Evolutionary conservation across 2,329 filamentous ascomycete genomes (phyloP).

Genomic region (Penicillium thymicola): DNA sequence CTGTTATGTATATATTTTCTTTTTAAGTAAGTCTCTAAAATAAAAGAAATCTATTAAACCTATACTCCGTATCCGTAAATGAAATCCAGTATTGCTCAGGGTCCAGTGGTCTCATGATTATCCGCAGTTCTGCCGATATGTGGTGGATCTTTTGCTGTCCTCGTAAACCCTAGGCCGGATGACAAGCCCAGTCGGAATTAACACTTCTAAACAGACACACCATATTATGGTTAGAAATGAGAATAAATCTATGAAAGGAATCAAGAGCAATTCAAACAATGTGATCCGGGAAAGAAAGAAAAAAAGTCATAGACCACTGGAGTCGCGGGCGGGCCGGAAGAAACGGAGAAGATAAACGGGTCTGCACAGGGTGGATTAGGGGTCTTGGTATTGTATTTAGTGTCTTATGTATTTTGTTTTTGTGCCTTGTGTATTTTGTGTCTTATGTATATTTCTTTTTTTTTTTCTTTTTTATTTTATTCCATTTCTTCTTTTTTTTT

Average conservation of each 20-base stretch:
- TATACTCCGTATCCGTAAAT: neutral
- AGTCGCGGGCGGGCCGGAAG: conserved; percentile 22
- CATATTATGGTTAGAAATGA: neutral
- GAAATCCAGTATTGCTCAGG: neutral
- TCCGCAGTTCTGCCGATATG: conserved; percentile 23
- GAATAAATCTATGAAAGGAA: neutral
- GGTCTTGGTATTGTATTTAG: conserved; percentile 11
- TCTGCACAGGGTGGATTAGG: conserved; percentile 25
- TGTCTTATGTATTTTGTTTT: neutral
- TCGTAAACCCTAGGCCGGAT: conserved; percentile 25
- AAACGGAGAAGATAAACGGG: conserved; percentile 23
- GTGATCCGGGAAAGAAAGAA: neutral
- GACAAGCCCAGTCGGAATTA: conserved; percentile 13
- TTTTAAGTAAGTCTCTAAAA: neutral
- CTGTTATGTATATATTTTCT: neutral
- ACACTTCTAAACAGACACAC: neutral
- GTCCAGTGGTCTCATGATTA: conserved; percentile 9
- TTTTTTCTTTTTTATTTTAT: neutral
- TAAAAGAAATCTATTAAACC: neutral
- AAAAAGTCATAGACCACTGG: conserved; percentile 7
- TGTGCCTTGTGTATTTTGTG: neutral
- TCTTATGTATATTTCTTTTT: neutral
- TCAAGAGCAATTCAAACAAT: neutral
- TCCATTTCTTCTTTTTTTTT: neutral
- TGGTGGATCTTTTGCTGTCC: conserved; percentile 7